Evolutionary conservation across 225 moss, liverwort and hornwort genomes (phyloP).

Genomic region (Thuidium tamariscinum): DNA sequence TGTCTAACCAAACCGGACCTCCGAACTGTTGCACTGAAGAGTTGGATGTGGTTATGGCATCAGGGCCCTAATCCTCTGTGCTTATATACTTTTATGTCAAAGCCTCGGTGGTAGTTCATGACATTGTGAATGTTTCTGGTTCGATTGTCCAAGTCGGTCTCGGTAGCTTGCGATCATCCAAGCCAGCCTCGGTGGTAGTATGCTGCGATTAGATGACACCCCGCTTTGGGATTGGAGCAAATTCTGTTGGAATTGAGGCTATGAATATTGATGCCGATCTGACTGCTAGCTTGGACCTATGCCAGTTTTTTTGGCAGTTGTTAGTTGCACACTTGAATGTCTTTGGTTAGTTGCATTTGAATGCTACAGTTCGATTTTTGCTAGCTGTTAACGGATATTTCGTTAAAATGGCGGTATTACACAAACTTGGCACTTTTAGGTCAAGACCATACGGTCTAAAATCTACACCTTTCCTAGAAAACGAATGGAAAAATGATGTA

Average conservation of each 20-base stretch:
- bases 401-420: too few relatives aligned
- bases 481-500: too few relatives aligned
- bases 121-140: too few relatives aligned
- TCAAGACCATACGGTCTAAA: too few relatives aligned
- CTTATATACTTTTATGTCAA: not conserved
- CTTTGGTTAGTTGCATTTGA: not conserved
- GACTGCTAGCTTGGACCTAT: not conserved
- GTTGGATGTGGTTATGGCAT: not conserved
- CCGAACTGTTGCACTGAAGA: not conserved
- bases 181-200: too few relatives aligned
- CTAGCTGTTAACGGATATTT: too few relatives aligned
- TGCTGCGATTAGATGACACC: not conserved
- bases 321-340: not conserved
- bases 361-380: not conserved
- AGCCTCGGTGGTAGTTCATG: not conserved
- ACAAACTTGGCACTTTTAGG: too few relatives aligned
- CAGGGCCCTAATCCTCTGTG: not conserved
- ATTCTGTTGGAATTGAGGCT: not conserved
- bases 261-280: not conserved
- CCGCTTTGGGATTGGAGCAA: not conserved
- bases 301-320: not conserved
- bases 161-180: not conserved
- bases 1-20: not conserved
- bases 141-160: not conserved
- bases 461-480: too few relatives aligned